These are phyloP conservation scores for Starmera pachycereana DNA, from an alignment of 805 yeast species.

Conservation along the genomic window DNA sequence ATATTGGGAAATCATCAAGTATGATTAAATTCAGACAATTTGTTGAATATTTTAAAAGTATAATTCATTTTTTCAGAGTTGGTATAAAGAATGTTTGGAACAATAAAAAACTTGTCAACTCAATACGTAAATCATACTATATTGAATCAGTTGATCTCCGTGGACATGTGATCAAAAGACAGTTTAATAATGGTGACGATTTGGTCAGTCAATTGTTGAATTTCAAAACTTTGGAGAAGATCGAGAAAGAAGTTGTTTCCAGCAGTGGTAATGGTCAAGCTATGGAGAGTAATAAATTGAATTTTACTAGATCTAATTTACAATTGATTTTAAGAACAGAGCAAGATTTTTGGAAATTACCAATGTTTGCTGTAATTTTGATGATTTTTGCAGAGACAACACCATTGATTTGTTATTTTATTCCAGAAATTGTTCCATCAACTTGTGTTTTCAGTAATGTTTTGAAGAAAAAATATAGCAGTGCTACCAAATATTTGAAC, in stretches of 20 bases:
- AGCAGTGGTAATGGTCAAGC: no score
- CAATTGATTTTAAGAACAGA: constrained; percentile 36
- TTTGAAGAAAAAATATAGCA: constrained; percentile 23
- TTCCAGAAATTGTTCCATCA: constrained; percentile 49
- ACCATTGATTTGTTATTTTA: constrained; percentile 38
- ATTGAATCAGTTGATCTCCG: constrained; percentile 14
- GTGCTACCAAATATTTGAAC: constrained; percentile 11
- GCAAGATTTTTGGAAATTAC: constrained; percentile 36
- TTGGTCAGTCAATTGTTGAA: constrained; percentile 26
- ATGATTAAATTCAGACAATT: constrained; percentile 26
- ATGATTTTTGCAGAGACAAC: constrained; percentile 44
- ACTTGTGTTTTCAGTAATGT: constrained; percentile 44
- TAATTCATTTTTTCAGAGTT: constrained; percentile 42
- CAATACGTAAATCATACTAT: constrained; percentile 18
- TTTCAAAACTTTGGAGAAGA: constrained; percentile 22
- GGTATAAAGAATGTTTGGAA: constrained; percentile 50
- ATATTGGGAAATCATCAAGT: constrained; percentile 17
- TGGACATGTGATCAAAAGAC: constrained; percentile 12
- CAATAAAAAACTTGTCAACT: constrained; percentile 24
- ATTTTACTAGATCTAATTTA: constrained; percentile 34
- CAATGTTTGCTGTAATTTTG: constrained; percentile 37
- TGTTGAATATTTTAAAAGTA: constrained; percentile 31
- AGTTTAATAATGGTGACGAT: constrained; percentile 25
- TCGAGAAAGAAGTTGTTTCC: no score
- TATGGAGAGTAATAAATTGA: constrained; percentile 12